phyloP scores from a whole-genome alignment of 257 asterid genomes.

The Solanum arcanum region DNA sequence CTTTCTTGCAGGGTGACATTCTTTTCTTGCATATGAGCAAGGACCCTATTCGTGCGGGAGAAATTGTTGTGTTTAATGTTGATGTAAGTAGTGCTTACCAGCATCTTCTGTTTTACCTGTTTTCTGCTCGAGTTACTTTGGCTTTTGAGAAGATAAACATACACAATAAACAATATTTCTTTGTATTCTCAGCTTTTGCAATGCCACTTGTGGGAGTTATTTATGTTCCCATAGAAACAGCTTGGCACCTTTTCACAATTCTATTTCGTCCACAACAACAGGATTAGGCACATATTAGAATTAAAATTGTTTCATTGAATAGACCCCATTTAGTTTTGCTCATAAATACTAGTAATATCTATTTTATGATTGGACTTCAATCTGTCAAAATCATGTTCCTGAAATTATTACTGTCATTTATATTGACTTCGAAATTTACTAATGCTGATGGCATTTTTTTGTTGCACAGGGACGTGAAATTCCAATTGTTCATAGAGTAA shows the following conservation, averaged over 20 bases:
- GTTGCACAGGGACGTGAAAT: slow-evolving; percentile 87
- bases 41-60: slow-evolving; percentile 98
- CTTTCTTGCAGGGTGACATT: slow-evolving; percentile 87
- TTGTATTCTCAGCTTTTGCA: background rate
- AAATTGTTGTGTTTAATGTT: slow-evolving; percentile 91
- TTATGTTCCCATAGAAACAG: background rate
- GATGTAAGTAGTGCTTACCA: slow-evolving; percentile 45
- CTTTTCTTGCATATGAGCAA: slow-evolving; percentile 92
- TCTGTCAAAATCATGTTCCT: background rate
- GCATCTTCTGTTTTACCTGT: background rate
- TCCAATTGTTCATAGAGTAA: slow-evolving; percentile 98
- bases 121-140: background rate
- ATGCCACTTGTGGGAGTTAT: background rate
- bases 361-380: background rate
- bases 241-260: background rate
- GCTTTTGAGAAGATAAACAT: background rate
- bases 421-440: background rate
- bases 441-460: background rate
- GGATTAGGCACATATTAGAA: background rate
- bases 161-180: background rate
- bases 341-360: background rate
- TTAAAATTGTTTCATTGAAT: background rate
- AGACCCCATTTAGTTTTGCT: background rate
- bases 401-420: background rate
- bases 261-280: background rate